Evolutionary conservation across 2,329 filamentous ascomycete species (phyloP).

Genomic region (Trichoderma sp.): DNA sequence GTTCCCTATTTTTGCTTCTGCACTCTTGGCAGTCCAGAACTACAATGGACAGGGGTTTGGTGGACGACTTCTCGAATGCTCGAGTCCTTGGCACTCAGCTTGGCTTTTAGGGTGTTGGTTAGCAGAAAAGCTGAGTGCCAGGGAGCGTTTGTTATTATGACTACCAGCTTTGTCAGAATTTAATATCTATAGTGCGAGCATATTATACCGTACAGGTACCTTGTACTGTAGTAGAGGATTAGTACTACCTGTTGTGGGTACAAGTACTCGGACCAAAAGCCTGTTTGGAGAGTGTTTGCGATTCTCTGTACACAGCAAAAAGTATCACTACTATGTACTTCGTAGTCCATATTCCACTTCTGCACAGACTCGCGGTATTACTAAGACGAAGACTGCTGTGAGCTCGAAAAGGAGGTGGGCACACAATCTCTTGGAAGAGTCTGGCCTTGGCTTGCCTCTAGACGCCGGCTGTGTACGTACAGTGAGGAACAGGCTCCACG

Average conservation of each 20-base stretch:
- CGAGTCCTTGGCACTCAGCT: neutral
- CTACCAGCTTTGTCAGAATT: neutral
- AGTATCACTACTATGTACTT: no score
- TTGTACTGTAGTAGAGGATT: neutral
- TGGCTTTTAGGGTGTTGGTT: neutral
- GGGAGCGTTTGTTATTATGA: neutral
- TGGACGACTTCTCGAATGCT: neutral
- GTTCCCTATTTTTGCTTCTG: neutral
- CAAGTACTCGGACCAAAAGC: neutral
- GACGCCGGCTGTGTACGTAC: neutral
- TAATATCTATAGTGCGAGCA: neutral
- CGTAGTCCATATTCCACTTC: neutral
- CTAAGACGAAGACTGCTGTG: neutral
- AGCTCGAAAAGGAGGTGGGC: slow-evolving; percentile 1
- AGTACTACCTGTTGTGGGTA: no score
- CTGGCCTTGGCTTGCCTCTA: neutral
- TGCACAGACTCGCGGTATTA: neutral
- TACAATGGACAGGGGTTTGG: neutral
- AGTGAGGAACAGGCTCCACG: neutral
- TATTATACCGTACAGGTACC: no score
- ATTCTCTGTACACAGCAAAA: neutral
- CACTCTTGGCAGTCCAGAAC: neutral
- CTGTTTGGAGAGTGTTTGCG: neutral
- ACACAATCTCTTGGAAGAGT: neutral
- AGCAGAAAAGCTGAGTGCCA: neutral